phyloP scores from a whole-genome alignment of 2,329 filamentous ascomycete species.

The Aspergillus unguis region DNA sequence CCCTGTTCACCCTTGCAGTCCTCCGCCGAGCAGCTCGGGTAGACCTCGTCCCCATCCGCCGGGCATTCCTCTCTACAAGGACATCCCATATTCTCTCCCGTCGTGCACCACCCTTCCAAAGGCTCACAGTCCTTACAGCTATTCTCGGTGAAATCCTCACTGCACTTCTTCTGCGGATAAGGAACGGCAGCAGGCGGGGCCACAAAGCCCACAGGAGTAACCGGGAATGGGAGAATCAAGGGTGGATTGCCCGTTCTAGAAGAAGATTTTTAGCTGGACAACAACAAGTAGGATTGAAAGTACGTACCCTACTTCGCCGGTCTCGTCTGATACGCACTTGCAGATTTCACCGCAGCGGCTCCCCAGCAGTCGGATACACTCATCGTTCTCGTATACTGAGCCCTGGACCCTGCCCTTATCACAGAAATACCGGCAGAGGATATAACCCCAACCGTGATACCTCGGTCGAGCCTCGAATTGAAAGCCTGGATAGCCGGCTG shows the following conservation, averaged over 20 bases:
- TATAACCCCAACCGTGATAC: no score
- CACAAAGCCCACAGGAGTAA: background rate
- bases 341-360: background rate
- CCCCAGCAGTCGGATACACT: no score
- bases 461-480: no score
- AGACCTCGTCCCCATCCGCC: background rate
- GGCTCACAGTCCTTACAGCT: background rate
- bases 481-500: no score
- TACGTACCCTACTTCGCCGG: background rate
- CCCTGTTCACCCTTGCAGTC: background rate
- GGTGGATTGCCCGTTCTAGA: background rate
- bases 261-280: no score
- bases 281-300: no score
- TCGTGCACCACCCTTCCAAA: background rate
- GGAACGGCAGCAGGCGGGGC: background rate
- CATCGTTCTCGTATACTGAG: no score
- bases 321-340: background rate
- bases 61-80: background rate
- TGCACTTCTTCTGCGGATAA: background rate
- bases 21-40: background rate
- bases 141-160: background rate
- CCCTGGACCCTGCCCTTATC: no score
- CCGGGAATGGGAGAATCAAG: background rate
- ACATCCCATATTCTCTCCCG: background rate
- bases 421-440: no score